Evolutionary conservation across 1,284 basidiomycete species (phyloP), one percentile per base, ranked within the genome.

Genomic region (Pisolithus thermaeus): DNA sequence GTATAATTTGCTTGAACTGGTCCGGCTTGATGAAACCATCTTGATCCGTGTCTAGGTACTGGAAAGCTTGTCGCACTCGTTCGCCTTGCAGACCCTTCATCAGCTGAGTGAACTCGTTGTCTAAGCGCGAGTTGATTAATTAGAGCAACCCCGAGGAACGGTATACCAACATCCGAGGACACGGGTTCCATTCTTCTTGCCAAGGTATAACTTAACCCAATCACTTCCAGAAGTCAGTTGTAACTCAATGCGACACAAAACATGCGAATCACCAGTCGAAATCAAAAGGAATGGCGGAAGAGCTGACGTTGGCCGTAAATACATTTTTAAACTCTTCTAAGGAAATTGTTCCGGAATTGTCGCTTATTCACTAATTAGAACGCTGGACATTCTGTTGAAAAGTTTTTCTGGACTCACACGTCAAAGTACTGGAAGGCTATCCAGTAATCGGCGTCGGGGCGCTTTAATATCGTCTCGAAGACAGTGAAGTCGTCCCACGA

Each of bases 61-160:
- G 89, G 78, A 97, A 97, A 30, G 92, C 88, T 73, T 97, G 94
- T 57, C 94, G 85, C 53, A 97, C 77, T 45, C 94, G 86, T 71
- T 97, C 94, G 62, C 93, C 94, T 74, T 96, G 94, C 55, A 97
- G 79, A 42, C 92, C 94, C 71, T 96, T 97, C 92, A 97, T 96
- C 56, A 97, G 74, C 72, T 92, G 91, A 35, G 92, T 96, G 72
- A 97, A 97, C 71, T 97, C 93, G 66, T 89, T 87, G 73, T 93
- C 90, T 93, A 58, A 25, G 9, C 7, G 14, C 5, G 38, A 50
- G 43, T 6, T 20, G 40, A 51, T 52, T 45, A 56, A 50, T 38
- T 22, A 44, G 43, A 23, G 20, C 18, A 42, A 39, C 41, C 14
- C 46, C 14, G 60, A 53, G 51, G 50, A 41, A 49, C 36, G 38